Conservation (phyloP, 768 basidiomycete species). For the Panaeolus cyanescens region DNA sequence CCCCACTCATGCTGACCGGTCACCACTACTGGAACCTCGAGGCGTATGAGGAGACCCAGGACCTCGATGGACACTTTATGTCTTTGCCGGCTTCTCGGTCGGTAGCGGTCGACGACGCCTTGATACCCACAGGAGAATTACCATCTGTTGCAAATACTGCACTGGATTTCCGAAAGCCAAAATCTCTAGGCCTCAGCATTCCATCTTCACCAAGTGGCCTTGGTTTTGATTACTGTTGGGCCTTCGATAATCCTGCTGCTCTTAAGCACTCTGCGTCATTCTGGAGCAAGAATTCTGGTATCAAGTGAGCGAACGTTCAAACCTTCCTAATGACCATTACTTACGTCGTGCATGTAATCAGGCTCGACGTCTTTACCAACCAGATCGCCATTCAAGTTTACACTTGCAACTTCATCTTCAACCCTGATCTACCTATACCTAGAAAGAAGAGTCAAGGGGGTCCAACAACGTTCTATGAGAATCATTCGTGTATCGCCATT, state of each 20-base stretch:
- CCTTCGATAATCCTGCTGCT: slow-evolving; percentile 32
- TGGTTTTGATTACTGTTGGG: slow-evolving; percentile 49
- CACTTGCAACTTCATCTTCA: slow-evolving; percentile 41
- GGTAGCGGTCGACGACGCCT: slow-evolving; percentile 37
- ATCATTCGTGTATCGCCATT: slow-evolving; percentile 45
- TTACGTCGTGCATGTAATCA: neutral
- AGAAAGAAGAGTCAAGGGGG: slow-evolving; percentile 46
- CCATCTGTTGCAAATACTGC: slow-evolving; percentile 35
- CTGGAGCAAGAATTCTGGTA: slow-evolving; percentile 49
- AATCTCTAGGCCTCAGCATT: slow-evolving; percentile 38
- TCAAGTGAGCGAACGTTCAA: slow-evolving; percentile 22
- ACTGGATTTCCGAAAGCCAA: slow-evolving; percentile 44
- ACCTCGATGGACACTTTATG: slow-evolving; percentile 35
- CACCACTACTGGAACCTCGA: slow-evolving; percentile 50
- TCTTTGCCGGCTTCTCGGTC: slow-evolving; percentile 38
- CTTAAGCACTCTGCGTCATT: slow-evolving; percentile 34
- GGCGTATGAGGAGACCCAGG: slow-evolving; percentile 42
- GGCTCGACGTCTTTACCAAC: slow-evolving; percentile 43
- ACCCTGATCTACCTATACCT: slow-evolving; percentile 34
- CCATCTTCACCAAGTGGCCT: slow-evolving; percentile 35
- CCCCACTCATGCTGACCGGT: slow-evolving; percentile 45
- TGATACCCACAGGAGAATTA: slow-evolving; percentile 43
- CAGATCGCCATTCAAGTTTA: slow-evolving; percentile 49
- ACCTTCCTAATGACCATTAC: neutral
- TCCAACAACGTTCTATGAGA: slow-evolving; percentile 29